These are phyloP conservation scores for Anastatica hierochuntica DNA, from an alignment of 345 rosid genomes.

Conservation along the genomic window DNA sequence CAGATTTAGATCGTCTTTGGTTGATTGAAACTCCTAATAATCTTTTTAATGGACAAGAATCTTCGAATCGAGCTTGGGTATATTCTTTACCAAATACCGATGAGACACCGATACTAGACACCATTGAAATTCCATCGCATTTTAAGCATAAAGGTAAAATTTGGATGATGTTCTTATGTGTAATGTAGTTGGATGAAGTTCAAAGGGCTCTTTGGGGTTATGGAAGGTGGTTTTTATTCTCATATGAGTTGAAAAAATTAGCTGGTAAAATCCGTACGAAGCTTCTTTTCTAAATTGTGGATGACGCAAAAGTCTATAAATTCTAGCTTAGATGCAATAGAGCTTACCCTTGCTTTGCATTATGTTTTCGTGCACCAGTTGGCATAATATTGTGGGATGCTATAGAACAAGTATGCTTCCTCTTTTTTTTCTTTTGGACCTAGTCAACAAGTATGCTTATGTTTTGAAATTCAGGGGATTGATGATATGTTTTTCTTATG, in stretches of 20 bases:
- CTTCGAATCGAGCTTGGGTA: constrained; percentile 25
- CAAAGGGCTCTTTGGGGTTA: background rate
- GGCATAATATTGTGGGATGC: constrained; percentile 91
- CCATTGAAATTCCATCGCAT: constrained; percentile 62
- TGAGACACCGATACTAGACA: constrained; percentile 75
- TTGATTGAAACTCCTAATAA: constrained; percentile 6
- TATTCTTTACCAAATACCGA: constrained; percentile 55
- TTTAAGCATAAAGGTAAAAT: constrained; percentile 64
- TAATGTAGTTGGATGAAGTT: background rate
- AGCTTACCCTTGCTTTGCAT: constrained; percentile 76
- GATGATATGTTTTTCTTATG: background rate
- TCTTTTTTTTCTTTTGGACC: too few species aligned
- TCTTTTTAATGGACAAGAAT: background rate
- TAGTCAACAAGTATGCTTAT: constrained; percentile 60
- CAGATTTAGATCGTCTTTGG: background rate
- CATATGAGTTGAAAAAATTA: constrained; percentile 67
- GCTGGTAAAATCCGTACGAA: constrained; percentile 62
- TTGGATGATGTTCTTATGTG: constrained; percentile 1
- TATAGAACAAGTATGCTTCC: constrained; percentile 68
- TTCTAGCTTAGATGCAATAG: constrained; percentile 64
- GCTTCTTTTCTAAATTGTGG: constrained; percentile 36
- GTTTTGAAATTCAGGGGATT: too few species aligned
- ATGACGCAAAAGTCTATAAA: constrained; percentile 38
- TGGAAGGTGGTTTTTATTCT: background rate
- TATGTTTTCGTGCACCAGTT: constrained; percentile 75